Conservation (phyloP, 2,329 filamentous ascomycete genomes). For the Sphaerulina musiva region DNA sequence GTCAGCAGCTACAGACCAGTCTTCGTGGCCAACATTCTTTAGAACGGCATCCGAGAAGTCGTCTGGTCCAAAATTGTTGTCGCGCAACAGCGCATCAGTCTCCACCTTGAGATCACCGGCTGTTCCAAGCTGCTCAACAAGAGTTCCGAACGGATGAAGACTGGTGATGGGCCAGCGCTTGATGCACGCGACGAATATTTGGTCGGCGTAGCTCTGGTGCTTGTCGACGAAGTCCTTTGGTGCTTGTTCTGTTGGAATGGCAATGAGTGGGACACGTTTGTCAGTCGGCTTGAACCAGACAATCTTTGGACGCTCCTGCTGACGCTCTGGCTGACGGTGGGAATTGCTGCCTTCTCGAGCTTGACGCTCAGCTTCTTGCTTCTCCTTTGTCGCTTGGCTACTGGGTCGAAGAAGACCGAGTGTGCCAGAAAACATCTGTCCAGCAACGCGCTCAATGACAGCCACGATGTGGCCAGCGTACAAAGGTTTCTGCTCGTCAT, state of each 20-base stretch:
- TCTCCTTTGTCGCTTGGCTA: constrained; percentile 98
- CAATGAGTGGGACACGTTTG: constrained; percentile 95
- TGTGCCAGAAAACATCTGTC: constrained; percentile 96
- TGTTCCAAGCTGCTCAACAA: constrained; percentile 92
- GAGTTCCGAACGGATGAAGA: constrained; percentile 95
- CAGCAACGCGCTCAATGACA: constrained; percentile 91
- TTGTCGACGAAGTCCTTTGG: constrained; percentile 97
- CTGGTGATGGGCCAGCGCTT: constrained; percentile 99
- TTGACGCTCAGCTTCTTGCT: constrained; percentile 92
- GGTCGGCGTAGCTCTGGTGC: constrained; percentile 93
- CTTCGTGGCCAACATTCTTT: constrained; percentile 83
- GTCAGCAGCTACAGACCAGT: constrained; percentile 83
- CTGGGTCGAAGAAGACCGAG: constrained; percentile 89
- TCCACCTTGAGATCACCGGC: constrained; percentile 98
- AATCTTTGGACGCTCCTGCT: constrained; percentile 97
- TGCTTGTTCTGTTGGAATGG: constrained; percentile 95
- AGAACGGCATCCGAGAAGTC: constrained; percentile 96
- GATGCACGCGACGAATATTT: constrained; percentile 97
- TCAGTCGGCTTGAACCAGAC: constrained; percentile 99
- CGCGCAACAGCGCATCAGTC: constrained; percentile 89
- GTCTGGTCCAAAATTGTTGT: constrained; percentile 98
- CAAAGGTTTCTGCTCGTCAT: constrained; percentile 92
- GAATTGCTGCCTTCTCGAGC: constrained; percentile 69
- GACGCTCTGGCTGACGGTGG: constrained; percentile 69
- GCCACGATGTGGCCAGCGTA: constrained; percentile 97